These are phyloP conservation scores for Russula ochroleuca DNA, from an alignment of 768 basidiomycete species.

Conservation along the genomic window DNA sequence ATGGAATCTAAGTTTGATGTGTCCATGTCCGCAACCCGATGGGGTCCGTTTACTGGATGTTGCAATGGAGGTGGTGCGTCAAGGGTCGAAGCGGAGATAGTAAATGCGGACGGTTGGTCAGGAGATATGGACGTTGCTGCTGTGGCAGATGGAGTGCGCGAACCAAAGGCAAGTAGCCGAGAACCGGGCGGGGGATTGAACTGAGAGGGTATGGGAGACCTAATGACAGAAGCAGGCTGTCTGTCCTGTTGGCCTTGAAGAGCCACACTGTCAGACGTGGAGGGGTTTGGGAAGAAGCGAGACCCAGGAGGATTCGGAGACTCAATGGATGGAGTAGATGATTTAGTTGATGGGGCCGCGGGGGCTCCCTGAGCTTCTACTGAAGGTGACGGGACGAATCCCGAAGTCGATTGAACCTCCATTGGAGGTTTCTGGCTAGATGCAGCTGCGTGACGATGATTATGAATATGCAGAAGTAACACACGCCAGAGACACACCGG, in stretches of 20 bases:
- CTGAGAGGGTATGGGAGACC: constrained; percentile 33
- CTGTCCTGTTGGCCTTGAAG: constrained; percentile 19
- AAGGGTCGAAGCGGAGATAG: constrained; percentile 26
- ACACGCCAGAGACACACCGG: constrained; percentile 18
- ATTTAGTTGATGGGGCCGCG: constrained; percentile 21
- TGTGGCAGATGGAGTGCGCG: constrained; percentile 31
- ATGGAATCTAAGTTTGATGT: neutral
- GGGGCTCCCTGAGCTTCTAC: constrained; percentile 6
- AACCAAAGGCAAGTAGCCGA: constrained; percentile 42
- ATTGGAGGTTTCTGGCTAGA: constrained; percentile 7
- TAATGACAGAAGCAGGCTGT: constrained; percentile 18
- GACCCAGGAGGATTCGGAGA: constrained; percentile 33
- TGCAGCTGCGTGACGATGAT: constrained; percentile 3
- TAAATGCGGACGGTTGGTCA: constrained; percentile 25
- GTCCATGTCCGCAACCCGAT: constrained; percentile 10
- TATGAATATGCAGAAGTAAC: neutral
- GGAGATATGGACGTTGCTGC: constrained; percentile 14
- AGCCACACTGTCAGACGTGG: constrained; percentile 11
- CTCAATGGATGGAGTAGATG: constrained; percentile 23
- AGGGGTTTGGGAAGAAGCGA: constrained; percentile 38
- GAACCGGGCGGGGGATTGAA: constrained; percentile 42
- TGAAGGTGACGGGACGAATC: constrained; percentile 7
- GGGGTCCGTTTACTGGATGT: constrained; percentile 19
- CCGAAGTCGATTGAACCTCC: constrained; percentile 8
- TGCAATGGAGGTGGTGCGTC: constrained; percentile 26